phyloP scores from a whole-genome alignment of 2,329 filamentous ascomycete genomes.

The Ceratocystis huliohia region DNA sequence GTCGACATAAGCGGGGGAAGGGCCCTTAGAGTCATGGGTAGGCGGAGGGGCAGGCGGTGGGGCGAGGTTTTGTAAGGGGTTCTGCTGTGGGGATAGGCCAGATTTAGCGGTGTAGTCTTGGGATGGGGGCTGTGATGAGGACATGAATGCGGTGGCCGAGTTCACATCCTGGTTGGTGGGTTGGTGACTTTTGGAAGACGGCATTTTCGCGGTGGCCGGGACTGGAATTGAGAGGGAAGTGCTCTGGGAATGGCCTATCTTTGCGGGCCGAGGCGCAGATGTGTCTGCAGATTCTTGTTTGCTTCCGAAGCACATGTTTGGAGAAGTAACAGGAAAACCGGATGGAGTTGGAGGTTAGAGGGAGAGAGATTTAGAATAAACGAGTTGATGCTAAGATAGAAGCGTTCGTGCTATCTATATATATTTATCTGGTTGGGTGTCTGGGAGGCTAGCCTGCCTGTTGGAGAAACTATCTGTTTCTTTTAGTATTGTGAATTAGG shows the following conservation, averaged over 20 bases:
- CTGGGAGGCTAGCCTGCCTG: too few relatives aligned
- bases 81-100: conserved; percentile 28
- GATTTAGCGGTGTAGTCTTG: conserved; percentile 23
- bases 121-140: not conserved
- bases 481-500: too few relatives aligned
- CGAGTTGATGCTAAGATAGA: too few relatives aligned
- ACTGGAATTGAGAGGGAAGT: not conserved
- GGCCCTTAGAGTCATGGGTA: not conserved
- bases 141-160: not conserved
- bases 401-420: too few relatives aligned
- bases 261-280: conserved; percentile 26
- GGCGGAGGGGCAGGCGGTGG: conserved; percentile 31
- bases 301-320: conserved; percentile 38
- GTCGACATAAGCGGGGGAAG: conserved; percentile 18
- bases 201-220: not conserved
- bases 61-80: conserved; percentile 26
- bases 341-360: not conserved
- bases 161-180: not conserved
- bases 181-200: conserved; percentile 14
- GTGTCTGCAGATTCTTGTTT: conserved; percentile 30
- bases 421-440: too few relatives aligned
- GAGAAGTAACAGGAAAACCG: not conserved
- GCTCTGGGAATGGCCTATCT: conserved; percentile 22
- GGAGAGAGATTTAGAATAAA: too few relatives aligned
- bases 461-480: too few relatives aligned